Percentiles rank a stretch among this genome's conserved stretches.
Conservation (phyloP, 2,329 filamentous ascomycete species). For the Chaetomiaceae sp. region DNA sequence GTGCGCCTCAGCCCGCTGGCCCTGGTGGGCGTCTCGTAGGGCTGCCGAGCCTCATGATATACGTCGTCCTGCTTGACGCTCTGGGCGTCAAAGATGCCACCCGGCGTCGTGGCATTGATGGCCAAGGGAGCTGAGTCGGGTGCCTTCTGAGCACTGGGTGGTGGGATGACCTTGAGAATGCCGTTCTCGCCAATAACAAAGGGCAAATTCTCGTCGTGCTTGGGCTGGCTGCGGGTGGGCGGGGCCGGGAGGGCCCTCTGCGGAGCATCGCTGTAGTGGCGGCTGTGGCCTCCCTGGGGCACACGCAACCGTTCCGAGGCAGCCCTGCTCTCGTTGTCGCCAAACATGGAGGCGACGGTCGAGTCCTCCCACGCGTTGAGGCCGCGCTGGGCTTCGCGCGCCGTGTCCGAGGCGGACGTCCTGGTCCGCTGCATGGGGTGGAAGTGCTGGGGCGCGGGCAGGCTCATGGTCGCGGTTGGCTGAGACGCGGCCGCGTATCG, state of each 20-base stretch:
- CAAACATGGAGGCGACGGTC: slow-evolving; percentile 34
- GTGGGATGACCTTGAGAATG: slow-evolving; percentile 33
- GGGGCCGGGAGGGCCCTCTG: slow-evolving; percentile 12
- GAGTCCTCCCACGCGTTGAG: slow-evolving; percentile 37
- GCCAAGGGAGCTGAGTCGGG: slow-evolving; percentile 24
- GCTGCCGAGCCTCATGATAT: slow-evolving; percentile 25
- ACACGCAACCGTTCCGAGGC: slow-evolving; percentile 25
- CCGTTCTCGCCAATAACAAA: slow-evolving; percentile 37
- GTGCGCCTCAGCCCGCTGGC: slow-evolving; percentile 29
- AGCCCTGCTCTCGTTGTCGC: slow-evolving; percentile 25
- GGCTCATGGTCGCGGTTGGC: slow-evolving; percentile 24
- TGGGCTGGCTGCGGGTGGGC: slow-evolving; percentile 13
- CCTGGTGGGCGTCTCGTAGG: slow-evolving; percentile 29
- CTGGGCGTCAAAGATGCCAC: slow-evolving; percentile 23
- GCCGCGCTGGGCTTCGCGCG: slow-evolving; percentile 17
- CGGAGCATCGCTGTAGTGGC: slow-evolving; percentile 25
- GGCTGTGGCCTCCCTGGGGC: slow-evolving; percentile 21
- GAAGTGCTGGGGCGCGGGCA: slow-evolving; percentile 19
- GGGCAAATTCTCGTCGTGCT: slow-evolving; percentile 26
- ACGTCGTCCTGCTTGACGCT: slow-evolving; percentile 23
- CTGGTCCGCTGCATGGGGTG: slow-evolving; percentile 28
- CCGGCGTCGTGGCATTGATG: slow-evolving; percentile 16
- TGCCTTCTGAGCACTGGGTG: slow-evolving; percentile 16
- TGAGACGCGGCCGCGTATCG: slow-evolving; percentile 29
- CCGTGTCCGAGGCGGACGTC: slow-evolving; percentile 27